Evolutionary conservation across 345 rosid species (phyloP), one percentile per base, ranked within the genome.

Genomic region (Zanthoxylum bungeanum): DNA sequence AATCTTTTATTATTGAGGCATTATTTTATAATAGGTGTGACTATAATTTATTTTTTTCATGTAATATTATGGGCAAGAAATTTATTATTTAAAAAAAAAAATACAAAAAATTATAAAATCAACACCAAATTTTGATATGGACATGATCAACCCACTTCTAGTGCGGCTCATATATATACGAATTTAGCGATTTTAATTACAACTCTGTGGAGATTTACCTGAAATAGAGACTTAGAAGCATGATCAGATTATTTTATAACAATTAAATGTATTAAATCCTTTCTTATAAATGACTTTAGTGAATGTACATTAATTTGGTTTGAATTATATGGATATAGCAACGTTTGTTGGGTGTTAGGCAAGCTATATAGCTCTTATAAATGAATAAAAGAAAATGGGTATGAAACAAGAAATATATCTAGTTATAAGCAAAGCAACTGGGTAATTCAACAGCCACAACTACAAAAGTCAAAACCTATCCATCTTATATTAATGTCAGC

Each of bases 271-370:
- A 4, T 42, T 42, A 42, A 42, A 42, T 42, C 47, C 4, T 42
- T 42, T 42, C 47, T 42, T 42, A 4, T 5, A 12, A 7, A 55
- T 27, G 19, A 55, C 33, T 27, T 27, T 1, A 60, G 40, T 22
- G 30, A 16, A 37, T 7, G 5, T 55, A 27, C 33, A n/a, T n/a
- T n/a, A 7, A 27, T 4, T 27, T 0, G 30, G 2, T 25, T 52
- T 1, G 24, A 53, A 24, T 22, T 9, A 9, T 33, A 1, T 17
- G 42, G 4, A 34, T 53, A 17, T 40, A 30, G 71, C 51, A 66
- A 44, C 24, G 51, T 50, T 73, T 16, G 71, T 56, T 73, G 65
- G 64, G 50, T n/a, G 53, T 56, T 73, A 39, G 63, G 70, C 69
- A 17, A 55, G 4, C 51, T 21, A 21, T 37, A 40, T 9, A 9